Evolutionary conservation across 2,329 filamentous ascomycete species (phyloP).

Genomic region (Exophiala spinifera): DNA sequence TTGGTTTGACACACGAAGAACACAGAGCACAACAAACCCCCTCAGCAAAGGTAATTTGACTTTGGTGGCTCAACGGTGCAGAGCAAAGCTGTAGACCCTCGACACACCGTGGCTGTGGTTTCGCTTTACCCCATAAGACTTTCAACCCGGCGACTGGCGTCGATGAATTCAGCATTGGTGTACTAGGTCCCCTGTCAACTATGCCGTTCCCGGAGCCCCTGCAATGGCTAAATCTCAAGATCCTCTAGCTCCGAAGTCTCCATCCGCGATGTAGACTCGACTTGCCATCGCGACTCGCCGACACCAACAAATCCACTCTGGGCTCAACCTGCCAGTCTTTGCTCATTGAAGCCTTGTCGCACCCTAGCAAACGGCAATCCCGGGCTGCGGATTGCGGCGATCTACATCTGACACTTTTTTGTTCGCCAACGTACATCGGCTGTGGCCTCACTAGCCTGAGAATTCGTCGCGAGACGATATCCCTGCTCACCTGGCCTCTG

Average conservation of each 20-base stretch:
- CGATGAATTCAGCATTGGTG: background rate
- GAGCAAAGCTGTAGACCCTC: background rate
- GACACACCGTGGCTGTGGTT: too few relatives aligned
- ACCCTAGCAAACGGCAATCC: constrained; percentile 20
- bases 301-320: background rate
- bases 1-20: too few relatives aligned
- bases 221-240: background rate
- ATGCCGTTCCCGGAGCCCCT: background rate
- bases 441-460: constrained; percentile 14
- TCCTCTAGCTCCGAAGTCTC: constrained; percentile 1
- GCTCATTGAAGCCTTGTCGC: constrained; percentile 5
- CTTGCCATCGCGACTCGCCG: background rate
- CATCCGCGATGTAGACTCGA: background rate
- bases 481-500: constrained; percentile 18
- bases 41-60: background rate
- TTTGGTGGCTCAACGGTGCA: background rate
- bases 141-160: background rate
- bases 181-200: background rate
- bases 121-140: background rate
- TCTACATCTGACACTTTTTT: constrained; percentile 23
- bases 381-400: constrained; percentile 23
- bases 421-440: constrained; percentile 6
- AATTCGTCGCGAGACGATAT: constrained; percentile 8
- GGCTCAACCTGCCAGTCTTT: constrained; percentile 1
- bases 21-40: too few relatives aligned